Percentiles rank a stretch among this genome's conserved stretches.
Conservation (phyloP, 345 rosid species). For the Eucalyptus pauciflora region DNA sequence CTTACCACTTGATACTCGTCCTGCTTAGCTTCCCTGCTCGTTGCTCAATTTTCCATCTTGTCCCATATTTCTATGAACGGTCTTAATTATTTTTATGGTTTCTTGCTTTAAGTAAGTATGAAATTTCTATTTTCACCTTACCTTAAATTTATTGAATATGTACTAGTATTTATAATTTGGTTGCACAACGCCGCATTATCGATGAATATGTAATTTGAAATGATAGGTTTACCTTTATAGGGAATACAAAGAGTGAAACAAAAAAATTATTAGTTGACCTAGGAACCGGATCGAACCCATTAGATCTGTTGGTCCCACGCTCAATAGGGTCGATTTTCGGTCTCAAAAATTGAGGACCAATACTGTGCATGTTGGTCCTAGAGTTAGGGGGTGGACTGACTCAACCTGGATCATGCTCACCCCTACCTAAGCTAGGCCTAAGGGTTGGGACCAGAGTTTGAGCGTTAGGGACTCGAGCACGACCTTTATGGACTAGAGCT, state of each 20-base stretch:
- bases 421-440: no score
- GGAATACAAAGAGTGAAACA: no score
- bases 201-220: no score
- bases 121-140: no score
- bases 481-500: fast-evolving
- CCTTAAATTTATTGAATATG: no score
- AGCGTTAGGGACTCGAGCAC: fast-evolving
- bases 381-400: fast-evolving
- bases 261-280: fast-evolving
- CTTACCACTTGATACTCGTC: no score
- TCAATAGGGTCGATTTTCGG: fast-evolving
- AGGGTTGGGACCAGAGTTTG: no score
- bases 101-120: no score
- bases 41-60: no score
- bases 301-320: fast-evolving
- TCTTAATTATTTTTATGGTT: no score
- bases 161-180: no score
- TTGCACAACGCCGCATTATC: fast-evolving
- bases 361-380: fast-evolving
- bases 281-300: fast-evolving
- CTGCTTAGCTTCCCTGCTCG: fast-evolving
- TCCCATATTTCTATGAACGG: no score
- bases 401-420: fast-evolving
- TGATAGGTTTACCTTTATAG: fast-evolving
- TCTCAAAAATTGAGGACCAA: fast-evolving